Conservation (phyloP, 805 yeast species). For the Nakazawaea holstii region DNA sequence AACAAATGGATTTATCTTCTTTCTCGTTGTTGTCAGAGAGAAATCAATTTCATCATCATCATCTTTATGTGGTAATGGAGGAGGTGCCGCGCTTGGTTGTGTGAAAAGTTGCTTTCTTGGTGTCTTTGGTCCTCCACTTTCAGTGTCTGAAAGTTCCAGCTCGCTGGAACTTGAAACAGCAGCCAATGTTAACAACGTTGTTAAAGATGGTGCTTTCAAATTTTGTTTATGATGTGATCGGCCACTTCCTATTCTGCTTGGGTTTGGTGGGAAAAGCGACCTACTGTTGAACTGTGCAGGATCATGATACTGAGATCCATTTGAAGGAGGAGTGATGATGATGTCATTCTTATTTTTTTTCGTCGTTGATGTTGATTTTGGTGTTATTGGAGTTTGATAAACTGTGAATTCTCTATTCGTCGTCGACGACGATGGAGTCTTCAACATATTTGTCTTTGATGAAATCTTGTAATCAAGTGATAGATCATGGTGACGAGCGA, state of each 20-base stretch:
- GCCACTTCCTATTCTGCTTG: slow-evolving; percentile 11
- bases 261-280: slow-evolving; percentile 8
- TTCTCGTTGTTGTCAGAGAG: too few relatives aligned
- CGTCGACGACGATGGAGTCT: slow-evolving; percentile 1
- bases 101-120: slow-evolving; percentile 1
- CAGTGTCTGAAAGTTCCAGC: not conserved
- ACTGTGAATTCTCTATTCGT: slow-evolving; percentile 6
- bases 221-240: slow-evolving; percentile 5
- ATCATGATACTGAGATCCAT: not conserved
- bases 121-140: not conserved
- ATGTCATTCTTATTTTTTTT: not conserved
- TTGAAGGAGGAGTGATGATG: slow-evolving; percentile 5
- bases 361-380: slow-evolving; percentile 5
- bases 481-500: slow-evolving; percentile 5
- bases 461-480: slow-evolving; percentile 3
- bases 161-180: slow-evolving; percentile 7
- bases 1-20: slow-evolving; percentile 19
- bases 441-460: slow-evolving; percentile 4
- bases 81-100: not conserved
- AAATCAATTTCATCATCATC: too few relatives aligned
- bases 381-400: slow-evolving; percentile 10
- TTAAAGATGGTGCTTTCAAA: slow-evolving; percentile 9
- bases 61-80: not conserved
- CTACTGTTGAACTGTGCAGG: slow-evolving; percentile 6
- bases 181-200: slow-evolving; percentile 4